Percentiles rank a stretch among this genome's conserved stretches.
Conservation (phyloP, 768 basidiomycete species). For the Suillus subaureus region DNA sequence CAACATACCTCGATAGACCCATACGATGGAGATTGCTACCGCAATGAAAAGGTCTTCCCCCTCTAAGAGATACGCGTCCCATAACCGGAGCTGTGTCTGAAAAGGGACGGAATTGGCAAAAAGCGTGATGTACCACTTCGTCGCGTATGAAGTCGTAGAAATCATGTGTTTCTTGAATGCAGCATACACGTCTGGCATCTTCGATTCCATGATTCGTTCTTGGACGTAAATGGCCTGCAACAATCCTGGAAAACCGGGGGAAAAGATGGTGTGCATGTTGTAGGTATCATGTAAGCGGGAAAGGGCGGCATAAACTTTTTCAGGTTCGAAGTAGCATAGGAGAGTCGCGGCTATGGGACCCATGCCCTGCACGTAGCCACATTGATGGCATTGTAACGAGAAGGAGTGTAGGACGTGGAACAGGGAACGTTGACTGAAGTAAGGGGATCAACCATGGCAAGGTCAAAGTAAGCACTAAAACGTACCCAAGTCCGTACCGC, state of each 20-base stretch:
- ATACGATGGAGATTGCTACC: slow-evolving; percentile 85
- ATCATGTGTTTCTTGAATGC: slow-evolving; percentile 90
- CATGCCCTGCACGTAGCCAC: slow-evolving; percentile 99
- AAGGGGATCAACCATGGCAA: slow-evolving; percentile 5
- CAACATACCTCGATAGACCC: slow-evolving; percentile 81
- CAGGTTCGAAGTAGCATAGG: slow-evolving; percentile 90
- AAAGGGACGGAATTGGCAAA: slow-evolving; percentile 96
- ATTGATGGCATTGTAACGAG: slow-evolving; percentile 79
- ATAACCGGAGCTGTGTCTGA: slow-evolving; percentile 89
- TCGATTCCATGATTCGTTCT: slow-evolving; percentile 81
- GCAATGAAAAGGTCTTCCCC: slow-evolving; percentile 89
- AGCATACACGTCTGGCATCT: slow-evolving; percentile 88
- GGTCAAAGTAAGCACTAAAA: slow-evolving; percentile 18
- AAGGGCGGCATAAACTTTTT: slow-evolving; percentile 81
- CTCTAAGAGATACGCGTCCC: slow-evolving; percentile 93
- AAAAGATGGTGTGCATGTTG: slow-evolving; percentile 85
- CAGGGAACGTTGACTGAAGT: slow-evolving; percentile 81
- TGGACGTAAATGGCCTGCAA: slow-evolving; percentile 96
- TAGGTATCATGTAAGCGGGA: slow-evolving; percentile 91
- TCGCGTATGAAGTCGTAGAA: slow-evolving; percentile 92
- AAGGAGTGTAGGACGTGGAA: slow-evolving; percentile 95
- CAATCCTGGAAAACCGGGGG: slow-evolving; percentile 93
- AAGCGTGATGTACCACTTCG: slow-evolving; percentile 99
- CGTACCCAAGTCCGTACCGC: slow-evolving; percentile 92
- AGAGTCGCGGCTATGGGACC: slow-evolving; percentile 95